A percentile compares a stretch with the other conserved stretches of the same genome.
These are phyloP conservation scores for Scheffersomyces stipitis DNA, from an alignment of 805 yeast genomes.

Conservation along the genomic window DNA sequence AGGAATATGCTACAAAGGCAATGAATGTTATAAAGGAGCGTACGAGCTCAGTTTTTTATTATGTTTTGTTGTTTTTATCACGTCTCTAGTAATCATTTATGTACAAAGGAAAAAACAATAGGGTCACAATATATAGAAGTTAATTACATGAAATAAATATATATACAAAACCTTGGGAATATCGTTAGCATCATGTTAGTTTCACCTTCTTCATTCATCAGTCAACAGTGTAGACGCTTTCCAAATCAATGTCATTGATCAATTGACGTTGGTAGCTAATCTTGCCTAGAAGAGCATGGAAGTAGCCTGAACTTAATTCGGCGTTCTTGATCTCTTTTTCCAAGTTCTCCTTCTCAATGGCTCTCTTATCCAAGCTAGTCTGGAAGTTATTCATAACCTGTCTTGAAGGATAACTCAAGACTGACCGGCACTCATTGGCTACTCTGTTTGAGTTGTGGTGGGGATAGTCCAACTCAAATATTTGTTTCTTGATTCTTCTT, in stretches of 20 bases:
- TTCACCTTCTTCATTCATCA: conserved; percentile 15
- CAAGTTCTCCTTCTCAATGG: conserved; percentile 55
- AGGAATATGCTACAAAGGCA: conserved; percentile 39
- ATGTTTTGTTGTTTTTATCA: conserved; percentile 24
- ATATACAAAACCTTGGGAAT: too few species aligned
- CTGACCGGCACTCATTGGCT: conserved; percentile 78
- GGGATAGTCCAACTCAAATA: conserved; percentile 71
- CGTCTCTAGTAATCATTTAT: conserved; percentile 25
- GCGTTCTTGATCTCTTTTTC: conserved; percentile 54
- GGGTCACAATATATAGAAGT: background rate
- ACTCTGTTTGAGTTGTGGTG: conserved; percentile 77
- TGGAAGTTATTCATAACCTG: conserved; percentile 77
- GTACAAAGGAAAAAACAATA: conserved; percentile 16
- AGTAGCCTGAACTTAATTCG: conserved; percentile 55
- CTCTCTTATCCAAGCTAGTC: conserved; percentile 59
- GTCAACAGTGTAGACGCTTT: conserved; percentile 41
- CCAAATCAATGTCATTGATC: conserved; percentile 46
- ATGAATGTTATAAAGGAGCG: conserved; percentile 37
- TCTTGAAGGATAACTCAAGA: conserved; percentile 75
- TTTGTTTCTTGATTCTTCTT: conserved; percentile 60
- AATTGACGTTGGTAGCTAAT: conserved; percentile 42
- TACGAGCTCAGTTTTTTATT: conserved; percentile 30
- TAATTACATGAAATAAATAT: conserved; percentile 1
- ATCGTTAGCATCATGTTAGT: too few species aligned
- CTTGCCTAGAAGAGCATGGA: conserved; percentile 47